Evolutionary conservation across 108 stramenopile genomes (phyloP).

Genomic region (Cyclotella atomus): DNA sequence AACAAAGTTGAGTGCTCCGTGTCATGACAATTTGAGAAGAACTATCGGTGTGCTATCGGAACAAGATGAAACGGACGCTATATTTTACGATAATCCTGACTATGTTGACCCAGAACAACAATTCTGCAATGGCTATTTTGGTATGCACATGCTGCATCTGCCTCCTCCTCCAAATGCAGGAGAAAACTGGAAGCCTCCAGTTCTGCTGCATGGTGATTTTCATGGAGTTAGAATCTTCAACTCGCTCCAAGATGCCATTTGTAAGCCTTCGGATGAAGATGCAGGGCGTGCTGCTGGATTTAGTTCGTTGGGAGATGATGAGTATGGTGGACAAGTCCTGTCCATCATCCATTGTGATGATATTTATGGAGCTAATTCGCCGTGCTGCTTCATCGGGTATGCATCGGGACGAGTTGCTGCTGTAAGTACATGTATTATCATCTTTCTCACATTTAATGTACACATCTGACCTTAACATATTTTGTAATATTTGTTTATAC

Average conservation of each 20-base stretch:
- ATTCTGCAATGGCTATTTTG: conserved; percentile 40
- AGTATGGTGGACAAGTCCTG: conserved; percentile 38
- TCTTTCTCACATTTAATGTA: neutral
- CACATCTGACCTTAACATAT: neutral
- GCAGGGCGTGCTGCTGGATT: neutral
- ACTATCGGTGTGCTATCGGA: conserved; percentile 26
- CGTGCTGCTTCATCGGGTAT: conserved; percentile 41
- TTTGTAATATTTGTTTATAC: neutral
- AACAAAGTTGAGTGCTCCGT: neutral
- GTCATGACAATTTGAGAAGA: conserved; percentile 9
- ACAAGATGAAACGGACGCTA: conserved; percentile 34
- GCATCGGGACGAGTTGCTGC: conserved; percentile 43
- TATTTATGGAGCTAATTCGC: neutral
- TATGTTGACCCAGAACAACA: neutral
- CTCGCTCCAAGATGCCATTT: conserved; percentile 11
- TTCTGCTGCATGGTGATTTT: conserved; percentile 39
- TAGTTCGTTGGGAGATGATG: conserved; percentile 20
- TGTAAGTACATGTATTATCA: neutral
- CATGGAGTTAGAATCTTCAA: conserved; percentile 31
- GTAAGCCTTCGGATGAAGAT: neutral
- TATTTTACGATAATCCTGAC: conserved; percentile 42
- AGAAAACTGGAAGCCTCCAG: conserved; percentile 33
- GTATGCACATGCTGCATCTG: conserved; percentile 29
- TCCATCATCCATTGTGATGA: conserved; percentile 38
- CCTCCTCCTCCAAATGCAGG: conserved; percentile 35